These are phyloP conservation scores for Carex cristatella DNA, from an alignment of 176 grass and related monocot species.

Conservation along the genomic window DNA sequence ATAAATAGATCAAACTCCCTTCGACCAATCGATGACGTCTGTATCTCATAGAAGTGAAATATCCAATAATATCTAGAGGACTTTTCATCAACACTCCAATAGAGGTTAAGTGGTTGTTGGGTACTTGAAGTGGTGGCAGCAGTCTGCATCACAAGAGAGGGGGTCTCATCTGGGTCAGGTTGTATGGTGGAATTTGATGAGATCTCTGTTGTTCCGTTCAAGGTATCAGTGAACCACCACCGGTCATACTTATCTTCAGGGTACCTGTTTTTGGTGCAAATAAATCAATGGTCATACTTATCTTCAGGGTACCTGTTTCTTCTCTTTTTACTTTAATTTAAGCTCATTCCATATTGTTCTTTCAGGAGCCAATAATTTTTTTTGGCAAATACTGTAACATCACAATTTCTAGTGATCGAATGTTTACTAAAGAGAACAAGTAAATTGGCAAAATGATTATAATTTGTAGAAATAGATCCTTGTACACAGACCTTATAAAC, in stretches of 20 bases:
- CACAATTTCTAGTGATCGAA: too few species aligned
- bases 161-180: constrained; percentile 4
- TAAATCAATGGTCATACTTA: too few species aligned
- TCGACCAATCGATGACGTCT: neutral
- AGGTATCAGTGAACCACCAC: constrained; percentile 18
- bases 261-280: constrained; percentile 22
- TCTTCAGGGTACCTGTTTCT: too few species aligned
- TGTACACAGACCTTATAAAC: neutral
- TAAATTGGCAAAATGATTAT: neutral
- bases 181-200: neutral
- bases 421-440: neutral
- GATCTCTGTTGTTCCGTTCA: neutral
- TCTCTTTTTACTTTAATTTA: too few species aligned
- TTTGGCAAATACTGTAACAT: too few species aligned
- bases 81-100: neutral
- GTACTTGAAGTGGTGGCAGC: neutral
- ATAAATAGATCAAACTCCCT: constrained; percentile 29
- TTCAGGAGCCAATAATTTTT: too few species aligned
- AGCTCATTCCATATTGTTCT: too few species aligned
- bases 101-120: neutral
- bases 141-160: constrained; percentile 29
- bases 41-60: constrained; percentile 24
- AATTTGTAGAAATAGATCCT: neutral
- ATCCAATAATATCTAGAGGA: neutral
- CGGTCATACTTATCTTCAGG: constrained; percentile 41